These are phyloP conservation scores for Elsinoe australis DNA, from an alignment of 2,329 filamentous ascomycete genomes.

Conservation along the genomic window DNA sequence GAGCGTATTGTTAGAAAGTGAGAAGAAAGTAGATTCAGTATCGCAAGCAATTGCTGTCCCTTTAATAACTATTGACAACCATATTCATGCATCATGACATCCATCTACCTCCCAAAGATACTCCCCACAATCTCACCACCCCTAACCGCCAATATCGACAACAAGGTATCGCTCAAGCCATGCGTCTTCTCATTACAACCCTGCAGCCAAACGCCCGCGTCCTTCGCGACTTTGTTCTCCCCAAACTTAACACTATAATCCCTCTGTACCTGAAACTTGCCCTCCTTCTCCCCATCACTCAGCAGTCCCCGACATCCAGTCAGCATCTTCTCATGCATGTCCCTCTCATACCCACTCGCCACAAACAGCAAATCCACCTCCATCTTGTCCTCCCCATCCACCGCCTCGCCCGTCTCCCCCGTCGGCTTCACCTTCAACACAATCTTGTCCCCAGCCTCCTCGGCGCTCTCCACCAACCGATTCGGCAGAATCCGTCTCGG, in stretches of 20 bases:
- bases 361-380: conserved; percentile 77
- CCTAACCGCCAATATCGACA: conserved; percentile 32
- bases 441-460: conserved; percentile 48
- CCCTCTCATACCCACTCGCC: conserved; percentile 77
- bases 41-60: conserved; percentile 2
- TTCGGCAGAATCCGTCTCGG: conserved; percentile 70
- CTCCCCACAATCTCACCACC: conserved; percentile 34
- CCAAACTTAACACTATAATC: conserved; percentile 73
- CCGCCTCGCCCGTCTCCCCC: conserved; percentile 36
- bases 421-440: conserved; percentile 51
- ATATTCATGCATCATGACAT: too few species aligned
- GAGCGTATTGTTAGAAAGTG: too few species aligned
- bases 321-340: conserved; percentile 71
- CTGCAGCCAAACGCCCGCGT: conserved; percentile 82
- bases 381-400: conserved; percentile 49
- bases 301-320: conserved; percentile 54
- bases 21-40: background rate
- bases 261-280: conserved; percentile 60
- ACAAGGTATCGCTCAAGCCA: conserved; percentile 44
- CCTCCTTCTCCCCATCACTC: conserved; percentile 49
- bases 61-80: background rate
- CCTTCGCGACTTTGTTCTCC: conserved; percentile 57
- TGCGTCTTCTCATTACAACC: conserved; percentile 91
- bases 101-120: conserved; percentile 27
- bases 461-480: conserved; percentile 57